Conservation (phyloP, 192 early-diverging fungal genomes). For the Mortierella hygrophila region DNA sequence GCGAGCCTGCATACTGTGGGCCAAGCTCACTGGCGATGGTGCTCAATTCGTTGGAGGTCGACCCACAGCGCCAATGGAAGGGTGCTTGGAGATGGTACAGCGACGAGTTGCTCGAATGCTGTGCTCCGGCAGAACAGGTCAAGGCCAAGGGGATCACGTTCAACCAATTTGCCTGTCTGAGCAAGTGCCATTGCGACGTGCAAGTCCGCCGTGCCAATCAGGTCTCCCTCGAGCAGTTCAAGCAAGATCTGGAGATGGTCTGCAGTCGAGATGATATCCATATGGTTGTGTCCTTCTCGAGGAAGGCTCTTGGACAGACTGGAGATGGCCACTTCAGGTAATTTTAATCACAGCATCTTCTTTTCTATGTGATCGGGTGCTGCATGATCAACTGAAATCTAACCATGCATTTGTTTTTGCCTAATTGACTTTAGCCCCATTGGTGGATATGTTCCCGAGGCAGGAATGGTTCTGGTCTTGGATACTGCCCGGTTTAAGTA, state of each 20-base stretch:
- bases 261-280: conserved; percentile 78
- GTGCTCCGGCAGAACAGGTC: conserved; percentile 77
- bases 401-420: conserved; percentile 32
- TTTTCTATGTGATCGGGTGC: background rate
- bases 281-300: conserved; percentile 91
- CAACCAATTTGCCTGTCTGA: conserved; percentile 90
- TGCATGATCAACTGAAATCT: background rate
- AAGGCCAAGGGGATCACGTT: conserved; percentile 90
- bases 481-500: conserved; percentile 95
- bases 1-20: conserved; percentile 91
- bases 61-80: conserved; percentile 90
- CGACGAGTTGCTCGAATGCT: conserved; percentile 82
- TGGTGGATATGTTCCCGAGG: conserved; percentile 82
- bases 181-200: conserved; percentile 88
- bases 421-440: conserved; percentile 68
- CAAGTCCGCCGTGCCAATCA: conserved; percentile 77
- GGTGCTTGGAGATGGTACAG: conserved; percentile 82
- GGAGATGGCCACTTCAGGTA: conserved; percentile 92
- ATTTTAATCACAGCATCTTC: background rate
- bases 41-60: conserved; percentile 92
- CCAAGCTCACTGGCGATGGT: conserved; percentile 94
- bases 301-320: conserved; percentile 83
- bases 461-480: conserved; percentile 82
- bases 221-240: conserved; percentile 81
- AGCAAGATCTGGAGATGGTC: conserved; percentile 77